Evolutionary conservation across 139 green algal species (phyloP).

Genomic region (Coelastrella sp.): DNA sequence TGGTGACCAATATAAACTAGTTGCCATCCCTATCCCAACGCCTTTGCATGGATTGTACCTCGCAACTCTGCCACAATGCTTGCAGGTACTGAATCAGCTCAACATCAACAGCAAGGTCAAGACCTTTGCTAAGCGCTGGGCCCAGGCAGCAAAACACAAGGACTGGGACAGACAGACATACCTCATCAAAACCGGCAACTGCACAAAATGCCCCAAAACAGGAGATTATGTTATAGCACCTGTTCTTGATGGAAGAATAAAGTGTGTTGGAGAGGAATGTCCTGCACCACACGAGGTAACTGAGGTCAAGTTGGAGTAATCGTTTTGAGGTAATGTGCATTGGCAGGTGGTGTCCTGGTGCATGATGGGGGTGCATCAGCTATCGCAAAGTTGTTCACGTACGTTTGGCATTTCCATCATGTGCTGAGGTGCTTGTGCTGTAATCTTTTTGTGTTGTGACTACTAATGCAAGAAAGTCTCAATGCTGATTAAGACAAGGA

Average conservation of each 20-base stretch:
- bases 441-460: too few species aligned
- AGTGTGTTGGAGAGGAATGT: neutral
- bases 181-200: constrained; percentile 34
- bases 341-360: too few species aligned
- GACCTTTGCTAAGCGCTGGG: constrained; percentile 38
- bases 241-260: constrained; percentile 63
- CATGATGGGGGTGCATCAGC: too few species aligned
- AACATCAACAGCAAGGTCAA: constrained; percentile 45
- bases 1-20: neutral
- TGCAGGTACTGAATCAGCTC: constrained; percentile 57
- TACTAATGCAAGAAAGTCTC: too few species aligned
- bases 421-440: too few species aligned
- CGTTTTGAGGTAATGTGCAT: too few species aligned
- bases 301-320: neutral
- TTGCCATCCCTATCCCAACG: neutral
- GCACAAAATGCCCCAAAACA: constrained; percentile 34
- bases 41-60: neutral
- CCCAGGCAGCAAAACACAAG: constrained; percentile 32
- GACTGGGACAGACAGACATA: neutral
- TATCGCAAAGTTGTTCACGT: too few species aligned
- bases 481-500: too few species aligned
- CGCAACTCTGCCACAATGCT: constrained; percentile 38
- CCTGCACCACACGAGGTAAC: neutral
- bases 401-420: too few species aligned
- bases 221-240: constrained; percentile 60